Evolutionary conservation across 176 grass and related monocot genomes (phyloP).

Genomic region (Tillandsia leiboldiana): DNA sequence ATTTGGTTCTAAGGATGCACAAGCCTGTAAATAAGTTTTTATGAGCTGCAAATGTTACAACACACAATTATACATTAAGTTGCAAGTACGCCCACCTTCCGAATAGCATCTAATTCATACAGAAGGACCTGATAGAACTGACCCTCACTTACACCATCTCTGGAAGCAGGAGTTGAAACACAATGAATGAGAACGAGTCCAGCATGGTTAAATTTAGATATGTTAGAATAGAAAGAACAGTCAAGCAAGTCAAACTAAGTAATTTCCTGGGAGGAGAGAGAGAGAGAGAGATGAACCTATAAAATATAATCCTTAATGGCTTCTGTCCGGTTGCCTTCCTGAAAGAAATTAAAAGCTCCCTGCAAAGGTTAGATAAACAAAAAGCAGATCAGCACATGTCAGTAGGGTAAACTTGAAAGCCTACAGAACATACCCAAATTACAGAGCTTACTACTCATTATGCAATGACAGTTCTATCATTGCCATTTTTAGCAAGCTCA

Average conservation of each 20-base stretch:
- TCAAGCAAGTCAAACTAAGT: too few species aligned
- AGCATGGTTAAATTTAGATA: not conserved
- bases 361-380: slow-evolving; percentile 5
- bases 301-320: slow-evolving; percentile 85
- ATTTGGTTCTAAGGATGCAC: slow-evolving; percentile 95
- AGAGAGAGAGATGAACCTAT: slow-evolving; percentile 6
- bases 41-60: not conserved
- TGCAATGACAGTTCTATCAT: too few species aligned
- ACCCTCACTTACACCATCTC: slow-evolving; percentile 97
- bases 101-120: slow-evolving; percentile 95
- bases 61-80: not conserved
- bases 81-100: slow-evolving; percentile 54
- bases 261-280: too few species aligned
- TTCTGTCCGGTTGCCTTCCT: slow-evolving; percentile 96
- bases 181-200: slow-evolving; percentile 4
- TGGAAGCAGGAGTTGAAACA: slow-evolving; percentile 23
- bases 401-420: not conserved
- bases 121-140: slow-evolving; percentile 99
- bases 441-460: not conserved
- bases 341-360: slow-evolving; percentile 95
- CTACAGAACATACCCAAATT: not conserved
- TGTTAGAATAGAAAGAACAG: not conserved
- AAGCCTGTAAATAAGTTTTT: slow-evolving; percentile 47
- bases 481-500: too few species aligned
- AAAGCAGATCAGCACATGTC: not conserved